Conservation (phyloP, 2,329 filamentous ascomycete genomes). For the Neoarthrinium moseri region DNA sequence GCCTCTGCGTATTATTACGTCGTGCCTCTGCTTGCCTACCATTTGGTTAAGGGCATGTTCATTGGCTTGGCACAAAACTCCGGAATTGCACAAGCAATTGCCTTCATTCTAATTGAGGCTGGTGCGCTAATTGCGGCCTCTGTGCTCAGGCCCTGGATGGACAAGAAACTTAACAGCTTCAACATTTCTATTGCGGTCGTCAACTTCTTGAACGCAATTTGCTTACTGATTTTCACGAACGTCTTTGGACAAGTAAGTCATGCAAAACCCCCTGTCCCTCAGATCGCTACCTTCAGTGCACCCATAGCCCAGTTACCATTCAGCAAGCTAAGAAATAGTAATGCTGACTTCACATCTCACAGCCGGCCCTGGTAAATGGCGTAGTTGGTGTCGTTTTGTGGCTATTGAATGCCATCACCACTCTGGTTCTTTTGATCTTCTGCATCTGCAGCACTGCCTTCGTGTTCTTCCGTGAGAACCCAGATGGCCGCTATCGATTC, state of each 20-base stretch:
- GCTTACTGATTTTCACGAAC: slow-evolving; percentile 83
- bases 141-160: slow-evolving; percentile 92
- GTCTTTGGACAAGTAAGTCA: slow-evolving; percentile 54
- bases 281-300: background rate
- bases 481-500: slow-evolving; percentile 90
- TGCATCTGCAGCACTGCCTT: slow-evolving; percentile 71
- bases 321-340: background rate
- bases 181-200: slow-evolving; percentile 89
- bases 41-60: slow-evolving; percentile 85
- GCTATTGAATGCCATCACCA: slow-evolving; percentile 80
- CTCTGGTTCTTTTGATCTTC: slow-evolving; percentile 78
- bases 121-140: slow-evolving; percentile 73
- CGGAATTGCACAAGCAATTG: slow-evolving; percentile 74
- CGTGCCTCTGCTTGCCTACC: slow-evolving; percentile 73
- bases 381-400: slow-evolving; percentile 89
- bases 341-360: slow-evolving; percentile 41
- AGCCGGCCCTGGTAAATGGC: slow-evolving; percentile 79
- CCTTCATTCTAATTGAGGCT: slow-evolving; percentile 80
- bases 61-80: slow-evolving; percentile 75
- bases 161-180: slow-evolving; percentile 96
- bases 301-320: background rate
- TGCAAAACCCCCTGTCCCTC: too few relatives aligned
- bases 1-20: slow-evolving; percentile 96
- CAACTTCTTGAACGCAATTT: slow-evolving; percentile 89
- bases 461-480: slow-evolving; percentile 87